Evolutionary conservation across 2,329 filamentous ascomycete genomes (phyloP).

Genomic region (Trichophyton schoenleinii): DNA sequence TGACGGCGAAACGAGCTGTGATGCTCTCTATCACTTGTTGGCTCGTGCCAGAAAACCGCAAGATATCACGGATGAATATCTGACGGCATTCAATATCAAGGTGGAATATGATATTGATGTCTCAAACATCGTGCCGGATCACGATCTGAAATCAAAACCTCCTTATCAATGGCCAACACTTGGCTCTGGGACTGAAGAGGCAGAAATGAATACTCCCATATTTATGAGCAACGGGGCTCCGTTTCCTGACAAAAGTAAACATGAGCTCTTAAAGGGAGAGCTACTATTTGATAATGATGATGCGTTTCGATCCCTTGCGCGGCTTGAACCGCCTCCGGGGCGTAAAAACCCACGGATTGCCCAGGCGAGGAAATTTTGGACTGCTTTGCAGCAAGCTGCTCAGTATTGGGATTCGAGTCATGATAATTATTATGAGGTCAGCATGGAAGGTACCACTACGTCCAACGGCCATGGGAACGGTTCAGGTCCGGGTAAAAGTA

Average conservation of each 20-base stretch:
- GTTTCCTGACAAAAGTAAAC: constrained; percentile 38
- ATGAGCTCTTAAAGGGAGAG: constrained; percentile 39
- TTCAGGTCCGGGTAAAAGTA: constrained; percentile 11
- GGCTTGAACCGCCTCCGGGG: constrained; percentile 33
- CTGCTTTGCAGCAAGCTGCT: constrained; percentile 45
- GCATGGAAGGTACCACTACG: constrained; percentile 14
- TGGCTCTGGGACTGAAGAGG: constrained; percentile 15
- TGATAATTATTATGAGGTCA: constrained; percentile 42
- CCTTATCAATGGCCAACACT: constrained; percentile 27
- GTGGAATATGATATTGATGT: constrained; percentile 27
- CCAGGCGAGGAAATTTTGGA: constrained; percentile 49
- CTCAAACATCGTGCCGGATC: constrained; percentile 25
- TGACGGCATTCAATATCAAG: constrained; percentile 31
- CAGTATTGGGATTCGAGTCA: constrained; percentile 51
- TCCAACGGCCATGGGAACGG: neutral
- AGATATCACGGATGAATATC: constrained; percentile 29
- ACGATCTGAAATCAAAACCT: constrained; percentile 24
- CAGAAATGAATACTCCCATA: constrained; percentile 3
- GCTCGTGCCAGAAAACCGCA: constrained; percentile 31
- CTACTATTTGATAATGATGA: constrained; percentile 44
- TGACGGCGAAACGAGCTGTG: constrained; percentile 20
- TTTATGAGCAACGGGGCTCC: constrained; percentile 38
- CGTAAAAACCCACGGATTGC: constrained; percentile 39
- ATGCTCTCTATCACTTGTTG: constrained; percentile 32
- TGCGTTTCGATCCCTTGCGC: constrained; percentile 44